phyloP scores from a whole-genome alignment of 352 stramenopile genomes.

The Phytophthora colocasiae region DNA sequence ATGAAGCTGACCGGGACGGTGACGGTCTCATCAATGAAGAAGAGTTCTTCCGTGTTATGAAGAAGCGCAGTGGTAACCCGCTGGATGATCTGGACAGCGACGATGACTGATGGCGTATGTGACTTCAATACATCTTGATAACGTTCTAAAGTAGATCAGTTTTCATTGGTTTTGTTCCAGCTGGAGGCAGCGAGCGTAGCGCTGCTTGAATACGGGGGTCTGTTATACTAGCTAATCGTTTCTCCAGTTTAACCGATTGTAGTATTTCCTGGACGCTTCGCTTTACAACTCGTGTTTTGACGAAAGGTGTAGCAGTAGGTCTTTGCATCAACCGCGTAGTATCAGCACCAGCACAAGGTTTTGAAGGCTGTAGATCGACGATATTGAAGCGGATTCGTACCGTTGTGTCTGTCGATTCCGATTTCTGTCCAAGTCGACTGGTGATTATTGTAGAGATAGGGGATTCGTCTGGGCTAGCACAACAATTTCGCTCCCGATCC shows the following conservation, averaged over 20 bases:
- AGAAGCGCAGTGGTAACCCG: conserved; percentile 94
- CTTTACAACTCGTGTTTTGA: conserved; percentile 51
- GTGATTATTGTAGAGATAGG: conserved; percentile 32
- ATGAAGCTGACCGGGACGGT: conserved; percentile 94
- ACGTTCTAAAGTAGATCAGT: conserved; percentile 22
- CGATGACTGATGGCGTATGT: conserved; percentile 62
- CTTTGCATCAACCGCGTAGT: neutral
- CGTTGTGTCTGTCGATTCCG: conserved; percentile 38
- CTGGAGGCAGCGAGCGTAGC: conserved; percentile 10
- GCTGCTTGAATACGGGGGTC: conserved; percentile 20
- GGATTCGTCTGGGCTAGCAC: conserved; percentile 18
- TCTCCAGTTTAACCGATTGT: conserved; percentile 55
- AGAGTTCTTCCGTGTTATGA: conserved; percentile 97
- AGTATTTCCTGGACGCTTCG: conserved; percentile 80
- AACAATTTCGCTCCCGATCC: conserved; percentile 4
- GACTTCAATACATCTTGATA: too few species aligned
- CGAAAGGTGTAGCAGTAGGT: conserved; percentile 1
- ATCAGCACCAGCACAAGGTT: neutral
- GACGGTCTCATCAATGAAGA: conserved; percentile 95
- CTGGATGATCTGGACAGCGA: conserved; percentile 93
- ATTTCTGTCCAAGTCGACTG: conserved; percentile 46
- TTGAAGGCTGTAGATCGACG: conserved; percentile 23
- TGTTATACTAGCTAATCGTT: conserved; percentile 40
- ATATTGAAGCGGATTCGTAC: conserved; percentile 59
- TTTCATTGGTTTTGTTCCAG: conserved; percentile 35